Conservation (phyloP, 139 green algal genomes). For the Gonium pectorale region DNA sequence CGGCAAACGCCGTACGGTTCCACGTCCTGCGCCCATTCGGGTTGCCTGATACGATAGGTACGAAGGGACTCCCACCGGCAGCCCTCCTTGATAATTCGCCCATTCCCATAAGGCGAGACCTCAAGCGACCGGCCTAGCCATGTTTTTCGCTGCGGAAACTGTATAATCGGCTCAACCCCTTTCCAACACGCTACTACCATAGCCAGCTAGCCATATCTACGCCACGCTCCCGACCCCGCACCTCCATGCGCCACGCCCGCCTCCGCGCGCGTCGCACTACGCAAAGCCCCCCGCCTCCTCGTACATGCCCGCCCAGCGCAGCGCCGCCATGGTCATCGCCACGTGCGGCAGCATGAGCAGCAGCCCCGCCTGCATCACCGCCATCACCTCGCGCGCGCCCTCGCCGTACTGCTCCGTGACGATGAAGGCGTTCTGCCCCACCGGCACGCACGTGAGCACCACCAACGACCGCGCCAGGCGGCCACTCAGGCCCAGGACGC, state of each 20-base stretch:
- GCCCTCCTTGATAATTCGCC: too few relatives aligned
- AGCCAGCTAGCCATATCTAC: too few relatives aligned
- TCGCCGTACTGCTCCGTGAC: constrained; percentile 52
- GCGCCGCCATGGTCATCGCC: not conserved
- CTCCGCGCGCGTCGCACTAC: not conserved
- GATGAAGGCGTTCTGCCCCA: constrained; percentile 64
- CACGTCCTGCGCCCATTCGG: too few relatives aligned
- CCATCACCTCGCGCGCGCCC: constrained; percentile 12
- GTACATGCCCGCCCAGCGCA: constrained; percentile 36
- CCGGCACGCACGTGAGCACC: constrained; percentile 56
- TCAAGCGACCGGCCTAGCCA: too few relatives aligned
- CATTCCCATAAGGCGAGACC: too few relatives aligned
- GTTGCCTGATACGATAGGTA: too few relatives aligned
- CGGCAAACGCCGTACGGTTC: too few relatives aligned
- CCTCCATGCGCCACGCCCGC: too few relatives aligned
- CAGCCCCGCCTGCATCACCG: constrained; percentile 37
- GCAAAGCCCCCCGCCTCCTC: not conserved
- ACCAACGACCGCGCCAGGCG: constrained; percentile 40
- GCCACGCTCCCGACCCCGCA: not conserved
- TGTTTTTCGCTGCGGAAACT: too few relatives aligned
- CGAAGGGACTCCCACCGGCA: too few relatives aligned
- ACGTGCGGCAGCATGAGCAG: constrained; percentile 43
- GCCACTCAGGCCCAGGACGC: constrained; percentile 42
- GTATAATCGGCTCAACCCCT: too few relatives aligned
- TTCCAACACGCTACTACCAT: too few relatives aligned